Evolutionary conservation across 1,139 yeast species (phyloP), one percentile per base, ranked within the genome.

Genomic region (Debaryomyces robertsiae): DNA sequence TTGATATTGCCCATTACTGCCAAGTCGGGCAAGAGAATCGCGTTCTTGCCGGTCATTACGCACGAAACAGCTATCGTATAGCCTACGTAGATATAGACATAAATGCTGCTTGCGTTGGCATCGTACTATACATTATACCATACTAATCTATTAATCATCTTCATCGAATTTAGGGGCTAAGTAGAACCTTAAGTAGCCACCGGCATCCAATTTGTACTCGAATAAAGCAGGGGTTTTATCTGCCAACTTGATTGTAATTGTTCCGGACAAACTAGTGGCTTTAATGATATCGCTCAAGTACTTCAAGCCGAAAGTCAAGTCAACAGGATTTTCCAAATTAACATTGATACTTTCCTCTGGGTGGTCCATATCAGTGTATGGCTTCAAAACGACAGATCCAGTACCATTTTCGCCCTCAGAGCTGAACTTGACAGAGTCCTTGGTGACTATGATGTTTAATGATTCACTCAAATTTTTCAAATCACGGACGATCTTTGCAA

Each of bases 141-240:
- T 25, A 32, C 16, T 37, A 34, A 38, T 38, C 33, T 35, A 33
- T 43, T 72, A 81, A 50, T 87, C 94, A 46, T 88, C 96, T 54
- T 88, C 96, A 52, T 86, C 95, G 61, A 90, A 89, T 77, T 93
- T 93, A 46, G 98, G 98, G 54, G 98, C 98, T 67, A 93, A 79
- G 79, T 87, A 93, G 79, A 87, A 93, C 65, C 96, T 84, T 64
- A 93, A 75, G 68, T 88, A 88, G 39, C 99, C 98, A 62, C 94
- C 88, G 28, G 69, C 77, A 50, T 91, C 87, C 63, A 93, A 76
- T 67, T 85, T 86, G 72, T 85, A 93, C 70, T 91, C 98, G 58
- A 93, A 89, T 62, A 90, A 75, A 32, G 97, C 95, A 24, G 99
- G 99, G 15, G 95, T 82, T 63, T 87, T 90, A 57, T 87, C 93